A percentile compares a stretch with the other conserved stretches of the same genome.
Evolutionary conservation across 208 protist genomes (phyloP).

Genomic region (Acanthamoeba castellanii): DNA sequence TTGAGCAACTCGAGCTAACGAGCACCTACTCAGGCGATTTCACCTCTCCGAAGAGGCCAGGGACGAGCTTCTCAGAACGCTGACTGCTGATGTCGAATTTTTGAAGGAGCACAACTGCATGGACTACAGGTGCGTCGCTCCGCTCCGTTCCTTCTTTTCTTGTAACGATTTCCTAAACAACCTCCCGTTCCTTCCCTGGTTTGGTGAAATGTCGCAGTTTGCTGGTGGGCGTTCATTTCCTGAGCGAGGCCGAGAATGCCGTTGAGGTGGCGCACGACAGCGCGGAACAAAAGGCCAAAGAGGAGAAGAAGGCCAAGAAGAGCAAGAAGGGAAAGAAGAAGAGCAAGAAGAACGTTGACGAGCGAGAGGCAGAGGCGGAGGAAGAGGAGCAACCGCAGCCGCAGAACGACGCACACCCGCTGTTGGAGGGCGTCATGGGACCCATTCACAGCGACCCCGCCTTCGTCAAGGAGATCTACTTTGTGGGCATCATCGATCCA

Average conservation of each 20-base stretch:
- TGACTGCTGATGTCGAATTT: conserved; percentile 59
- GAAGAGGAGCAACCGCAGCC: background rate
- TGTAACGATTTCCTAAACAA: background rate
- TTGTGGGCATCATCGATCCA: conserved; percentile 64
- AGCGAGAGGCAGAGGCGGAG: background rate
- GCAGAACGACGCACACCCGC: background rate
- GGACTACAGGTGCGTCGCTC: conserved; percentile 13
- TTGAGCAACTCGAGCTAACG: background rate
- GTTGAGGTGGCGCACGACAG: background rate
- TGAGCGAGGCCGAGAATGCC: background rate
- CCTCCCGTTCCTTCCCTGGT: background rate
- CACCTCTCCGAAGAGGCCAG: background rate
- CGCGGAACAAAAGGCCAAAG: conserved; percentile 6
- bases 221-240: conserved; percentile 47
- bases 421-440: conserved; percentile 3
- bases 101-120: conserved; percentile 70
- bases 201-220: background rate
- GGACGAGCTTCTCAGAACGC: background rate
- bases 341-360: background rate
- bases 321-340: background rate
- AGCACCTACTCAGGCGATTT: background rate
- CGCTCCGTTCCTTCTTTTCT: background rate
- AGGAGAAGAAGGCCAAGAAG: conserved; percentile 39
- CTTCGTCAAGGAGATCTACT: conserved; percentile 5
- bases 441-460: conserved; percentile 31